Base-by-base conservation (phyloP, 306 rosid species). In the Prunus padus region DNA sequence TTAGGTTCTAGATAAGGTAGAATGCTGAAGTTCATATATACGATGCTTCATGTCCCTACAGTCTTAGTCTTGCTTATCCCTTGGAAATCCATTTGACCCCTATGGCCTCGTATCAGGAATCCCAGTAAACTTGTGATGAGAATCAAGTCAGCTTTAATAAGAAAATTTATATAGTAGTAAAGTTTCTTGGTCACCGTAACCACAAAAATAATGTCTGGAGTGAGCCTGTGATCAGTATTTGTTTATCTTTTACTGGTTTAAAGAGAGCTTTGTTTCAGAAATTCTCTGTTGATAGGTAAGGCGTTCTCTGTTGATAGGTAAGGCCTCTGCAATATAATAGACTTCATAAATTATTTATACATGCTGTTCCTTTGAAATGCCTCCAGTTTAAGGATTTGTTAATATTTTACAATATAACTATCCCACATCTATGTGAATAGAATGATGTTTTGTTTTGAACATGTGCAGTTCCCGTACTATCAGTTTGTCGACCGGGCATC, bases 401-500 rank as follows among this genome's bases (percentile, higher is more conserved):
- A 5, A 33, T 2, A 37, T 37, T 1, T 37, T 37, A 37, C 42
- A 37, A 37, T 37, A 37, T 37, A 37, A 37, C 9, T 37, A 37
- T 8, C 42, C 42, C 42, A 37, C 9, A 8, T 14, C 64, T n/a
- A 52, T 3, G 8, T n/a, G 22, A 52, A 18, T 16, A 12, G 40
- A 71, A 45, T 76, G 72, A 69, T 80, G 65, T 66, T 82, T 56
- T 65, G 66, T 25, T 72, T 72, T 86, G 82, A 65, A 44, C 79
- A 11, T 83, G 51, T 88, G 91, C 96, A 92, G 99, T 92, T 96
- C 79, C 99, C 99, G 45, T 96, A 96, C 81, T 96, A 96, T 76
- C n/a, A 82, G 42, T 92, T 96, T 77, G 97, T 87, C 82, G 99
- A 96, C 65, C 93, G 98, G 26, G 87, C 86, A 1, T 79, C 92